A percentile compares a stretch with the other conserved stretches of the same genome.
These are phyloP conservation scores for Ascochyta fabae DNA, from an alignment of 2,329 filamentous ascomycete genomes.

Conservation along the genomic window DNA sequence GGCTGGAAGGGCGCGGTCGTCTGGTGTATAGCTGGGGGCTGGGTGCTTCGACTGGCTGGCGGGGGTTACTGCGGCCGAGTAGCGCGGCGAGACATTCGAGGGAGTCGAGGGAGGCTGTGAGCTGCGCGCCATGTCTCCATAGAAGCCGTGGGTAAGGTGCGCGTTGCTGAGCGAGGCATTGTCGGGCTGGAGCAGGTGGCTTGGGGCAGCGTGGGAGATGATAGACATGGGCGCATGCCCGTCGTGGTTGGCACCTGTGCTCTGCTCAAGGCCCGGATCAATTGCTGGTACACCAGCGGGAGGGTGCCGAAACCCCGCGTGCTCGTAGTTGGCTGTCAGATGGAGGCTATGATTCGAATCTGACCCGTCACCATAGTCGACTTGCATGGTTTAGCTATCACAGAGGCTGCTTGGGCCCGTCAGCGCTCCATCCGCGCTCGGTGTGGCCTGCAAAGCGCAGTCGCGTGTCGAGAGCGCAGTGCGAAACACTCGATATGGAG, in stretches of 20 bases:
- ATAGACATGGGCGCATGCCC: constrained; percentile 46
- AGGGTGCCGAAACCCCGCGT: constrained; percentile 44
- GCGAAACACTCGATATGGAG: constrained; percentile 17
- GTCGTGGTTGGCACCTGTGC: constrained; percentile 42
- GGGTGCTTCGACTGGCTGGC: constrained; percentile 44
- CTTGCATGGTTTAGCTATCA: constrained; percentile 44
- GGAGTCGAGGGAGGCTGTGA: constrained; percentile 47
- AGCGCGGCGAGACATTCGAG: constrained; percentile 49
- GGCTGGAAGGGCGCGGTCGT: constrained; percentile 67
- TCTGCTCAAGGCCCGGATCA: constrained; percentile 47
- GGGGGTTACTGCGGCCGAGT: constrained; percentile 43
- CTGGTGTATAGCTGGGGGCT: constrained; percentile 45
- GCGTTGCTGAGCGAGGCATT: constrained; percentile 39
- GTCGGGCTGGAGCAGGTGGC: constrained; percentile 46
- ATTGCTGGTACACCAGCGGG: constrained; percentile 40
- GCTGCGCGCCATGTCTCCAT: constrained; percentile 47
- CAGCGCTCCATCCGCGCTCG: constrained; percentile 41
- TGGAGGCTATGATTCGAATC: constrained; percentile 44
- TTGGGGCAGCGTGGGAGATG: constrained; percentile 33
- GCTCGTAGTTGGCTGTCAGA: constrained; percentile 44
- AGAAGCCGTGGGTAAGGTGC: constrained; percentile 45
- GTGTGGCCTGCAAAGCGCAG: constrained; percentile 31
- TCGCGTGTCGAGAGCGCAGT: constrained; percentile 20
- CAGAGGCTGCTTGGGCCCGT: constrained; percentile 32
- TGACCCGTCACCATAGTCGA: constrained; percentile 45